These are phyloP conservation scores for Reticulascus tulasneorum DNA, from an alignment of 2,329 filamentous ascomycete species.

Conservation along the genomic window DNA sequence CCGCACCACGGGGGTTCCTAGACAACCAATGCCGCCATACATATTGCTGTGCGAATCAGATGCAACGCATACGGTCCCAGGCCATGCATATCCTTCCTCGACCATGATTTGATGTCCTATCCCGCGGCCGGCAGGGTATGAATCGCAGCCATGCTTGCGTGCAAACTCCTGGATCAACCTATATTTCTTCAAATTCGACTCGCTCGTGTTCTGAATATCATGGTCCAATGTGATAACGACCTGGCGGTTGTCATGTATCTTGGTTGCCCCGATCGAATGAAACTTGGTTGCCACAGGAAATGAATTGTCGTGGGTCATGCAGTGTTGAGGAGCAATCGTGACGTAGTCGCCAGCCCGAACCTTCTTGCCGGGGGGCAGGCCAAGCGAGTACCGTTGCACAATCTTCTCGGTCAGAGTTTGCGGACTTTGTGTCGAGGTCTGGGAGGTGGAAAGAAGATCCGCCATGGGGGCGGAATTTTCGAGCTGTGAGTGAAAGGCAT, in stretches of 20 bases:
- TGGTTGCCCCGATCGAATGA: slow-evolving; percentile 72
- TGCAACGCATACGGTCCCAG: slow-evolving; percentile 76
- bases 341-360: slow-evolving; percentile 83
- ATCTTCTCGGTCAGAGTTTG: slow-evolving; percentile 94
- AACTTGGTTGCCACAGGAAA: slow-evolving; percentile 73
- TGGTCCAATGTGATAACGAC: slow-evolving; percentile 84
- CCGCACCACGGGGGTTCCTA: slow-evolving; percentile 79
- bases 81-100: slow-evolving; percentile 80
- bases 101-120: slow-evolving; percentile 94
- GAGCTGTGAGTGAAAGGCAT: slow-evolving; percentile 62
- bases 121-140: slow-evolving; percentile 72
- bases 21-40: slow-evolving; percentile 74
- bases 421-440: slow-evolving; percentile 35
- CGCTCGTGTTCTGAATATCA: slow-evolving; percentile 79
- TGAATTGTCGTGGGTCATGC: slow-evolving; percentile 86
- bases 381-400: slow-evolving; percentile 76
- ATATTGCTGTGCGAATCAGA: slow-evolving; percentile 75
- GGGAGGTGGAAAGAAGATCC: slow-evolving; percentile 50
- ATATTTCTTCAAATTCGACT: slow-evolving; percentile 81
- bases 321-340: slow-evolving; percentile 62
- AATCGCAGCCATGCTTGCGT: slow-evolving; percentile 68
- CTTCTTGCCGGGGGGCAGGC: slow-evolving; percentile 67
- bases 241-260: slow-evolving; percentile 67
- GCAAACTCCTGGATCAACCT: slow-evolving; percentile 78
- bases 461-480: slow-evolving; percentile 48